Percentiles rank a stretch among this genome's conserved stretches.
Evolutionary conservation across 805 yeast species (phyloP).

Genomic region (Hanseniaspora pseudoguilliermondii): DNA sequence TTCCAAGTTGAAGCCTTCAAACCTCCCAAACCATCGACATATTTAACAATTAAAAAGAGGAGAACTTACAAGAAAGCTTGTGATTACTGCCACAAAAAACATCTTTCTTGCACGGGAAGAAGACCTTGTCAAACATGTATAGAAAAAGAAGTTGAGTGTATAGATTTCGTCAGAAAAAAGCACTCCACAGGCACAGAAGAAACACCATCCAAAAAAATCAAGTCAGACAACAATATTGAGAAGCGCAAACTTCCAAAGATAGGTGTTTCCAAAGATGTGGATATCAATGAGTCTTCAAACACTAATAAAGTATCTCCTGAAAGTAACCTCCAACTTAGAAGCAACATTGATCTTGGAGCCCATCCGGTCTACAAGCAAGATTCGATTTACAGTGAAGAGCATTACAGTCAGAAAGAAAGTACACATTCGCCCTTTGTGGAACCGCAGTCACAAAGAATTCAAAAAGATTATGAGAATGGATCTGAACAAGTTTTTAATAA

Average conservation of each 20-base stretch:
- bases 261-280: neutral
- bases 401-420: neutral
- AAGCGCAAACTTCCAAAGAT: neutral
- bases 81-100: slow-evolving; percentile 79
- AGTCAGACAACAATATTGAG: neutral
- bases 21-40: neutral
- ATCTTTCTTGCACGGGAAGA: slow-evolving; percentile 74
- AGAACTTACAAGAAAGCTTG: slow-evolving; percentile 80
- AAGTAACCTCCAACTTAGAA: neutral
- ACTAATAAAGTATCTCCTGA: neutral
- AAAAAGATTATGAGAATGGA: neutral
- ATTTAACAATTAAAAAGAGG: slow-evolving; percentile 22
- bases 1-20: neutral
- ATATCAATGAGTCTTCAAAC: neutral
- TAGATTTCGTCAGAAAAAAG: slow-evolving; percentile 72
- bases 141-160: slow-evolving; percentile 47
- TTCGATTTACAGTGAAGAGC: neutral
- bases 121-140: slow-evolving; percentile 78
- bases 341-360: neutral
- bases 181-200: slow-evolving; percentile 62
- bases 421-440: neutral
- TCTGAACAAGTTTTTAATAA: neutral
- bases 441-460: neutral
- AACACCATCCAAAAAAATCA: neutral
- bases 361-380: neutral